A percentile compares a stretch with the other conserved stretches of the same genome.
phyloP scores from a whole-genome alignment of 2,329 filamentous ascomycete species.

The Paracoccidioides lutzii region DNA sequence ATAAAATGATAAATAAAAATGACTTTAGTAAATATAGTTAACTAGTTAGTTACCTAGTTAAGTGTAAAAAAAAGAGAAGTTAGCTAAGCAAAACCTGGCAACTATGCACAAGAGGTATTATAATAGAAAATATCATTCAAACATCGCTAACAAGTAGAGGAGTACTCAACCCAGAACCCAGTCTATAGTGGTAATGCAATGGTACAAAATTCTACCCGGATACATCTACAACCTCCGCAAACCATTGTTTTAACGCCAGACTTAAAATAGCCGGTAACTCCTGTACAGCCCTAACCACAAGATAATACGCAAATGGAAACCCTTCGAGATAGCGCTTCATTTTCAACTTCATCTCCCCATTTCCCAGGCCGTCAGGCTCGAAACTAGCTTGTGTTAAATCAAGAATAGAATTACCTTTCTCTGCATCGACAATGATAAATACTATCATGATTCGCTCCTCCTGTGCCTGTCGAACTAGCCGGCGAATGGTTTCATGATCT shows the following conservation, averaged over 20 bases:
- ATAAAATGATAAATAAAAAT: no score
- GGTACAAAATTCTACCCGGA: slow-evolving; percentile 18
- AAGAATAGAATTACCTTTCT: slow-evolving; percentile 49
- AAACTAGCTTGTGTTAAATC: slow-evolving; percentile 83
- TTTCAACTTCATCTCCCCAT: slow-evolving; percentile 53
- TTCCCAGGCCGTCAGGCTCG: slow-evolving; percentile 48
- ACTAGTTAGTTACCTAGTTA: background rate
- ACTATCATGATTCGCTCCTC: slow-evolving; percentile 97
- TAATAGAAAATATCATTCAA: background rate
- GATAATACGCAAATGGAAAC: slow-evolving; percentile 94
- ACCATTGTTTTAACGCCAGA: slow-evolving; percentile 87
- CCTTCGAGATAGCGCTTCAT: slow-evolving; percentile 87
- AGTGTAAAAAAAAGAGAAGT: background rate
- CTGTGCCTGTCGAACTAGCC: slow-evolving; percentile 72
- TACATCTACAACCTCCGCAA: slow-evolving; percentile 54
- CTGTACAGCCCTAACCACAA: slow-evolving; percentile 82
- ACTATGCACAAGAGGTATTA: background rate
- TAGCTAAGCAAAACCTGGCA: no score
- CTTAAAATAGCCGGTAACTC: slow-evolving; percentile 83
- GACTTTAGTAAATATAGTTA: no score
- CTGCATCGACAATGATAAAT: slow-evolving; percentile 83
- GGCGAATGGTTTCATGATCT: slow-evolving; percentile 69
- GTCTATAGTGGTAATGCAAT: background rate
- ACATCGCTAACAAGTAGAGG: background rate
- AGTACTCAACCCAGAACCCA: background rate